Conservation (phyloP, 495 filamentous ascomycete genomes). For the Podospora pseudopauciseta region DNA sequence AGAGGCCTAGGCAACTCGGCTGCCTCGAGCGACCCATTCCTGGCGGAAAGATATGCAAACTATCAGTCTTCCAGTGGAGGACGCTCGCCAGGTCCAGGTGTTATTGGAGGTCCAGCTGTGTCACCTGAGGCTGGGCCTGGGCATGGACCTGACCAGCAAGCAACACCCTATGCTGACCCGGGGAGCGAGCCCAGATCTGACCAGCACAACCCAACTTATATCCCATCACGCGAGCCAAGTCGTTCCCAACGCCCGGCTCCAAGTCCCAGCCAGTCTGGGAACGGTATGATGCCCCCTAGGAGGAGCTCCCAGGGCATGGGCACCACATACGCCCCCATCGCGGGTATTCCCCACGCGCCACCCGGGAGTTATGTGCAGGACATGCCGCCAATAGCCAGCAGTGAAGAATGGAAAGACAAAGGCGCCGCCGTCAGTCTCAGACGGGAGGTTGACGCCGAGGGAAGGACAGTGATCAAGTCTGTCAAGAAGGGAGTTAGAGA, state of each 20-base stretch:
- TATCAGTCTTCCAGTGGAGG: constrained; percentile 28
- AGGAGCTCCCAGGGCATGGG: constrained; percentile 63
- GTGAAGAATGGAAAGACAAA: constrained; percentile 92
- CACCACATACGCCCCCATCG: constrained; percentile 44
- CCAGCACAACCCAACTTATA: constrained; percentile 58
- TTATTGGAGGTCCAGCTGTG: background rate
- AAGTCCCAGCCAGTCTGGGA: constrained; percentile 43
- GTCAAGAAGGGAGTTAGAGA: constrained; percentile 98
- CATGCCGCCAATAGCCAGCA: constrained; percentile 62
- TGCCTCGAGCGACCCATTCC: constrained; percentile 44
- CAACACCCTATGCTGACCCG: constrained; percentile 47
- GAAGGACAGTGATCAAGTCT: constrained; percentile 71
- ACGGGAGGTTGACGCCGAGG: constrained; percentile 78
- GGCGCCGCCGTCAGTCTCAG: constrained; percentile 78
- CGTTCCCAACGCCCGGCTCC: constrained; percentile 57
- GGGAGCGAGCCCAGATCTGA: constrained; percentile 61
- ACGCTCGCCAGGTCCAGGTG: constrained; percentile 10
- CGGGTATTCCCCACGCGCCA: constrained; percentile 37
- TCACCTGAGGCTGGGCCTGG: constrained; percentile 8
- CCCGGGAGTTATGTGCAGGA: constrained; percentile 57
- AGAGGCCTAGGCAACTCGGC: constrained; percentile 35
- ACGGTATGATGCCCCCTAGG: constrained; percentile 59
- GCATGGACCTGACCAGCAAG: constrained; percentile 34
- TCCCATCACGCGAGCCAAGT: constrained; percentile 65
- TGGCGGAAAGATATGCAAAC: constrained; percentile 40